These are phyloP conservation scores for Termitomyces sp. DNA, from an alignment of 768 basidiomycete species.

Conservation along the genomic window DNA sequence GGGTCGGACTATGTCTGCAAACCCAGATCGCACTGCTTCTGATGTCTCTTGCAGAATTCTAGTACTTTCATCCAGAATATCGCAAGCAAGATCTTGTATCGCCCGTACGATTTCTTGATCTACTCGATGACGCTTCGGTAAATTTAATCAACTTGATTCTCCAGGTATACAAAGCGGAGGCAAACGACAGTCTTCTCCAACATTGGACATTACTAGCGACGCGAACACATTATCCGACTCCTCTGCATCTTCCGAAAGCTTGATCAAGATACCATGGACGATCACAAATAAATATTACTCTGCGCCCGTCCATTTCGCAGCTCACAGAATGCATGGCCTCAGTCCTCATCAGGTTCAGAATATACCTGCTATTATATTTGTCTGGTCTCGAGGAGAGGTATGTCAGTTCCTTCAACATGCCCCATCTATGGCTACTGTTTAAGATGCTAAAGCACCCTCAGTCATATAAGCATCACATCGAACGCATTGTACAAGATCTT, in stretches of 20 bases:
- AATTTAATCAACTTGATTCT: background rate
- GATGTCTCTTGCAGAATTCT: conserved; percentile 27
- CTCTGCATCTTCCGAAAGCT: conserved; percentile 12
- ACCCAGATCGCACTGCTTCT: background rate
- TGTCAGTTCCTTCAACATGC: conserved; percentile 16
- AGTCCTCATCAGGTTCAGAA: conserved; percentile 32
- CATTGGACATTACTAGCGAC: background rate
- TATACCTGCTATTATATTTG: conserved; percentile 69
- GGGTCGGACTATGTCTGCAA: background rate
- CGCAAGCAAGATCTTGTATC: conserved; percentile 19
- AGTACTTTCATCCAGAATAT: conserved; percentile 21
- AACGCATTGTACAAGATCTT: conserved; percentile 42
- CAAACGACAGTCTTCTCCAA: background rate
- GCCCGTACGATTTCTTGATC: conserved; percentile 10
- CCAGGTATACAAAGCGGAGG: conserved; percentile 8
- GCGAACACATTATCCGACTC: background rate
- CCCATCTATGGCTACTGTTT: conserved; percentile 6
- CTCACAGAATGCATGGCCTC: conserved; percentile 40
- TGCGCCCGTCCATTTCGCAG: conserved; percentile 66
- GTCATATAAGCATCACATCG: conserved; percentile 56
- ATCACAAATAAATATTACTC: conserved; percentile 80
- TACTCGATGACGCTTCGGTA: background rate
- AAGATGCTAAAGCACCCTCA: conserved; percentile 22
- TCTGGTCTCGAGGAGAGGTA: conserved; percentile 68
- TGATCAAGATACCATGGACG: conserved; percentile 57